Evolutionary conservation across 352 stramenopile genomes (phyloP), one percentile per base, ranked within the genome.

Genomic region (Phytopythium ostracodes): DNA sequence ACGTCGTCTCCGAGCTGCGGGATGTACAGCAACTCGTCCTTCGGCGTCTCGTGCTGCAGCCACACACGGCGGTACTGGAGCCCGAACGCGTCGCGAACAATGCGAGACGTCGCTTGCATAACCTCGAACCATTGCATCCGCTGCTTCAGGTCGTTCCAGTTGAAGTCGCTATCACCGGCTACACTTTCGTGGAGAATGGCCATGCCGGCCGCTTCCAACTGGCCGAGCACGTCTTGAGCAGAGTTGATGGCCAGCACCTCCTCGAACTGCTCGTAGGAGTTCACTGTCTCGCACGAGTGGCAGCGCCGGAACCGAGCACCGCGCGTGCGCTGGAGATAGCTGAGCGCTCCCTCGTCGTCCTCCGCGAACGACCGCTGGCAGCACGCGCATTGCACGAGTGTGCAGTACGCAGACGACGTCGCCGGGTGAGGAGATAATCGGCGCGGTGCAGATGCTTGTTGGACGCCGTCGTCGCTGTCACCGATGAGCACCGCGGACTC

Each of bases 1-100:
- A 56, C 50, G 29, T 56, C 50, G 17, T 56, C 50, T 8, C 50
- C 50, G 18, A 56, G 50, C 50, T 42, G 50, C 17, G 50, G 50
- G 2, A 18, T 40, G 50, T 56, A 56, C 27, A 56, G 24, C 27
- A 56, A 22, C 7, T 56, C 50, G 17, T 56, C 50, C 9, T 15
- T 8, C 3, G 50, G 50, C 27, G 29, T 18, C 9, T 40, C 18
- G 18, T 25, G 50, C 27, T 56, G 50, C 17, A 56, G n/a, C 50
- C 50, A 56, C 27, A 29, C 4, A 12, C 50, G 27, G 17, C 27
- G 17, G 17, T 43, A 56, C n/a, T 40, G 4, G 33, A 43, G 20
- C 31, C 50, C 50, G 27, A 56, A 56, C 25, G 29, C 27, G 24
- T 56, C 17, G 14, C 50, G 50, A 5, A 43, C 24, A 18, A 56